Percentiles rank a stretch among this genome's conserved stretches.
These are phyloP conservation scores for Peronospora tabacina DNA, from an alignment of 352 stramenopile species.

Conservation along the genomic window DNA sequence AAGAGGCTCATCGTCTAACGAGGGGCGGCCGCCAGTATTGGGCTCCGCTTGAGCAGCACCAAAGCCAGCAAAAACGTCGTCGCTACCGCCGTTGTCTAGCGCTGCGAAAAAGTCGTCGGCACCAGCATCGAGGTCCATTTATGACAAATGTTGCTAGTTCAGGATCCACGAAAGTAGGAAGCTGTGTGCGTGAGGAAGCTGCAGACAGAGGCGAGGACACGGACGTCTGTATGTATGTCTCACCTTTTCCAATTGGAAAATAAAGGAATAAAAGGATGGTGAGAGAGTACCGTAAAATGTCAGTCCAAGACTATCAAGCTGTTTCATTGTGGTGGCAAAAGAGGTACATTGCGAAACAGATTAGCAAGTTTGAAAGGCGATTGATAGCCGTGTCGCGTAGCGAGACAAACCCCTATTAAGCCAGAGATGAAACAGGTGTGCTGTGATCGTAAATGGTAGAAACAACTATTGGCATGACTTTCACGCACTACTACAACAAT, in stretches of 20 bases:
- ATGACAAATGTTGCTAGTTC: background rate
- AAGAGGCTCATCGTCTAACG: conserved; percentile 32
- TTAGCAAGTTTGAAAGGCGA: conserved; percentile 12
- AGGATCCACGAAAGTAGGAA: background rate
- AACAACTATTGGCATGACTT: too few species aligned
- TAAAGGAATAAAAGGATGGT: background rate
- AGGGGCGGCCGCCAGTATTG: conserved; percentile 6
- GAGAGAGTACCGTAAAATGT: conserved; percentile 4
- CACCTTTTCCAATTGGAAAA: conserved; percentile 21
- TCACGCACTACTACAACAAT: too few species aligned
- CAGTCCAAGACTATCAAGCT: conserved; percentile 3
- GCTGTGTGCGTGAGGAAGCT: conserved; percentile 10
- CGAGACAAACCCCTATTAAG: conserved; percentile 37
- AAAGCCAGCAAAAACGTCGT: conserved; percentile 55
- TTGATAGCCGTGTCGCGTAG: conserved; percentile 18
- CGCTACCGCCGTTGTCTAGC: conserved; percentile 53
- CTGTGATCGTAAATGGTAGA: too few species aligned
- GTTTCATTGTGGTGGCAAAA: conserved; percentile 1
- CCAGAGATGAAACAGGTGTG: too few species aligned
- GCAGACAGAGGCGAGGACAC: background rate
- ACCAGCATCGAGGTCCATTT: conserved; percentile 69
- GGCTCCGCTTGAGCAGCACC: conserved; percentile 25
- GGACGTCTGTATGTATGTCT: background rate
- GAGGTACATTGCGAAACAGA: background rate
- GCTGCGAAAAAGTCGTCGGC: conserved; percentile 79